phyloP scores from a whole-genome alignment of 1,139 yeast genomes.

The Yamadazyma conglobata region DNA sequence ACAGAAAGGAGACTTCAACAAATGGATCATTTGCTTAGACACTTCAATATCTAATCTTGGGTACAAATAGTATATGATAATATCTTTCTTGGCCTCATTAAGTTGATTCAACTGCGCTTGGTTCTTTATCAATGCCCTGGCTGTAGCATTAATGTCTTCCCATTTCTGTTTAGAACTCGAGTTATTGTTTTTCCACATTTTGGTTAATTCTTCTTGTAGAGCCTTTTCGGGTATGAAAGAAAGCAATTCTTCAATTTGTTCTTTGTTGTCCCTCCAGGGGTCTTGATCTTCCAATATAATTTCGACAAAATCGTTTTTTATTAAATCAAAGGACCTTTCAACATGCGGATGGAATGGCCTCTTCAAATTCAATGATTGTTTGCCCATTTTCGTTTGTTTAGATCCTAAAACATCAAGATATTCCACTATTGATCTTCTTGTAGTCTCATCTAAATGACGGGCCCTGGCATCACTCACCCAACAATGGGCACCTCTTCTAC shows the following conservation, averaged over 20 bases:
- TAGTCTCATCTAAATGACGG: constrained; percentile 64
- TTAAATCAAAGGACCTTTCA: constrained; percentile 65
- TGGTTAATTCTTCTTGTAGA: constrained; percentile 50
- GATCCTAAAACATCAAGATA: constrained; percentile 76
- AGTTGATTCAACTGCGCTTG: constrained; percentile 40
- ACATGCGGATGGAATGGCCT: constrained; percentile 91
- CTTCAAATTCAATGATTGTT: constrained; percentile 47
- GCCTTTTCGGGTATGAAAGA: constrained; percentile 57
- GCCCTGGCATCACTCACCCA: constrained; percentile 94
- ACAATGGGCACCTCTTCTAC: constrained; percentile 99
- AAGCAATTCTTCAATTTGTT: constrained; percentile 52
- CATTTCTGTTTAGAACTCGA: constrained; percentile 57
- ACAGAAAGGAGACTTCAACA: constrained; percentile 96
- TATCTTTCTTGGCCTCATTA: constrained; percentile 78
- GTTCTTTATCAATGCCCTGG: constrained; percentile 44
- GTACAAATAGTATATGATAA: constrained; percentile 75
- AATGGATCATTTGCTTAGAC: constrained; percentile 83
- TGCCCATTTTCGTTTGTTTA: constrained; percentile 31
- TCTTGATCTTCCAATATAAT: constrained; percentile 78
- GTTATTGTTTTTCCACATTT: constrained; percentile 39
- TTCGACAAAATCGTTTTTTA: constrained; percentile 61
- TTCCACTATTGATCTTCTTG: constrained; percentile 75
- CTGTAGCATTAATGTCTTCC: constrained; percentile 72
- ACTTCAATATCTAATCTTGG: constrained; percentile 95
- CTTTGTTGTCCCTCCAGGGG: constrained; percentile 52